Conservation (phyloP, 139 green algal genomes). For the Zygnema cylindricum region DNA sequence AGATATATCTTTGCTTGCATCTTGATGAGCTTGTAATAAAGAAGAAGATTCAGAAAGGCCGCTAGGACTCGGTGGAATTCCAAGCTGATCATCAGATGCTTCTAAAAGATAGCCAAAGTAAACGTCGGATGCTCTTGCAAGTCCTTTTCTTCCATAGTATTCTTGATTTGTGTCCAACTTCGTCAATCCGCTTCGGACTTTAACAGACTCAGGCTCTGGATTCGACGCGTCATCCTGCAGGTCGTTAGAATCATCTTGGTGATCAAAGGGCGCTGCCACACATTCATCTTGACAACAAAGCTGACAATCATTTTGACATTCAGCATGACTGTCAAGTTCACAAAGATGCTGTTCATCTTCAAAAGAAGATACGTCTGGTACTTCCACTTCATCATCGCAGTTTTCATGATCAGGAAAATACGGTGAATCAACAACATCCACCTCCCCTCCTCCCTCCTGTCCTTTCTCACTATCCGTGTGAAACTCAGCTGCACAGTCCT, state of each 20-base stretch:
- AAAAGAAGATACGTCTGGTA: neutral
- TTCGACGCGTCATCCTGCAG: no score
- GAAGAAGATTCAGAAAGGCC: neutral
- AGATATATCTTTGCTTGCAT: neutral
- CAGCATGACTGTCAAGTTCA: no score
- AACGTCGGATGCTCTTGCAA: neutral
- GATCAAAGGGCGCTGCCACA: no score
- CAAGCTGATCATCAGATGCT: slow-evolving; percentile 21
- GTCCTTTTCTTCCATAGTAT: neutral
- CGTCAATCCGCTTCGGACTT: neutral
- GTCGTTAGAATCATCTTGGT: no score
- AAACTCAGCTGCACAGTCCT: neutral
- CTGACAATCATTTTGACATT: no score
- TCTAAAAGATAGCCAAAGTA: slow-evolving; percentile 8
- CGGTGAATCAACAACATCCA: neutral
- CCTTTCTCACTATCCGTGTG: neutral
- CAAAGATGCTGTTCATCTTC: no score
- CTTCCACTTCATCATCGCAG: neutral
- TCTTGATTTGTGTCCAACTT: no score
- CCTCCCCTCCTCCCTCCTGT: neutral
- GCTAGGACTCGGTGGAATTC: neutral
- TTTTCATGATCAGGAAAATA: neutral
- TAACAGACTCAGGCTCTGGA: neutral
- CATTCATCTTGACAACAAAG: neutral
- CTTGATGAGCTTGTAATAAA: neutral